phyloP scores from a whole-genome alignment of 1,139 yeast genomes.

The Candida frijolesensis region DNA sequence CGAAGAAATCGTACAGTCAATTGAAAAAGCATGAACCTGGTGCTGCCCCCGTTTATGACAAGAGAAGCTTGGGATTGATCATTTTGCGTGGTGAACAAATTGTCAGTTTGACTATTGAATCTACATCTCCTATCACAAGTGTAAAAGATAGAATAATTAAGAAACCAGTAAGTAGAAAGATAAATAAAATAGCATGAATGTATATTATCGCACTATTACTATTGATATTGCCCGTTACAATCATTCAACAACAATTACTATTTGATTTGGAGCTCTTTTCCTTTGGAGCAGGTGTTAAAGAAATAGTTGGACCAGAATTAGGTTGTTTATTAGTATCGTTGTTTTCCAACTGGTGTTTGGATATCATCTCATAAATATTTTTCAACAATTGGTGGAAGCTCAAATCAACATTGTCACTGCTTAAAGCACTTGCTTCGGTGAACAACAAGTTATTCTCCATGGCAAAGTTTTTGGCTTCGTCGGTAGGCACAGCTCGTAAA shows the following conservation, averaged over 20 bases:
- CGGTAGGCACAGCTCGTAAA: slow-evolving; percentile 95
- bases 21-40: slow-evolving; percentile 28
- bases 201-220: not conserved
- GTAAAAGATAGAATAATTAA: slow-evolving; percentile 45
- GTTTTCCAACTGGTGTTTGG: slow-evolving; percentile 83
- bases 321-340: slow-evolving; percentile 26
- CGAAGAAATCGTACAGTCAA: slow-evolving; percentile 56
- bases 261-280: slow-evolving; percentile 65
- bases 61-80: slow-evolving; percentile 75
- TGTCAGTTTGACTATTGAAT: slow-evolving; percentile 80
- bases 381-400: slow-evolving; percentile 92
- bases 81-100: slow-evolving; percentile 89
- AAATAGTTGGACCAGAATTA: slow-evolving; percentile 83
- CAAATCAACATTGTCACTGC: slow-evolving; percentile 91
- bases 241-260: slow-evolving; percentile 65
- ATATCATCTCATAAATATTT: slow-evolving; percentile 90
- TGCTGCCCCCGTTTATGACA: slow-evolving; percentile 47
- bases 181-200: slow-evolving; percentile 13
- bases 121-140: slow-evolving; percentile 64
- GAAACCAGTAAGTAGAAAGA: slow-evolving; percentile 25
- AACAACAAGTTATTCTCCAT: slow-evolving; percentile 88
- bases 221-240: slow-evolving; percentile 20
- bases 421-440: slow-evolving; percentile 96
- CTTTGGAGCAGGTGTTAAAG: slow-evolving; percentile 91
- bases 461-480: slow-evolving; percentile 95